These are phyloP conservation scores for Geosiphon pyriformis DNA, from an alignment of 192 early-diverging fungal species.

Conservation along the genomic window DNA sequence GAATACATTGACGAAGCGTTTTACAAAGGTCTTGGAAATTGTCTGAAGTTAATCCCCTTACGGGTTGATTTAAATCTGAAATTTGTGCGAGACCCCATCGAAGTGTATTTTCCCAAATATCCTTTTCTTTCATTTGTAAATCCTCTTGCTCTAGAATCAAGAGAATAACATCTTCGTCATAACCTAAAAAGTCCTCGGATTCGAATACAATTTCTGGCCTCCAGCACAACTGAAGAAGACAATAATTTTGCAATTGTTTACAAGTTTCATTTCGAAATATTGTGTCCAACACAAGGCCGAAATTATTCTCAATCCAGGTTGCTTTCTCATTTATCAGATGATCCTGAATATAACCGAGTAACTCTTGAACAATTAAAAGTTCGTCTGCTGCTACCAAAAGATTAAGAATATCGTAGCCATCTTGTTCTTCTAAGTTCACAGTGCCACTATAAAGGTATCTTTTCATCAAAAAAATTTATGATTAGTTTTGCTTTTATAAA, in stretches of 20 bases:
- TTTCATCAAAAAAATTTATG: background rate
- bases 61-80: background rate
- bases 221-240: slow-evolving; percentile 3
- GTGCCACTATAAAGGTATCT: slow-evolving; percentile 11
- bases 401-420: slow-evolving; percentile 11
- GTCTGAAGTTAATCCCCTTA: background rate
- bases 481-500: background rate
- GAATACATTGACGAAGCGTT: slow-evolving; percentile 11
- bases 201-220: background rate
- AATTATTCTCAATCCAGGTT: slow-evolving; percentile 11
- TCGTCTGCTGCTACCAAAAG: slow-evolving; percentile 14
- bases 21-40: slow-evolving; percentile 1
- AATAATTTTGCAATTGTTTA: background rate
- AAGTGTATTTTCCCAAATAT: slow-evolving; percentile 1
- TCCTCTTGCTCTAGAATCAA: background rate
- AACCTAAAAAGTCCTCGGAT: slow-evolving; percentile 5
- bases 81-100: slow-evolving; percentile 1
- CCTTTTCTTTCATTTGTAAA: slow-evolving; percentile 10
- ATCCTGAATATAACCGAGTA: slow-evolving; percentile 10
- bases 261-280: slow-evolving; percentile 3
- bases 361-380: slow-evolving; percentile 6
- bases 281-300: slow-evolving; percentile 8
- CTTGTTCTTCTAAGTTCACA: background rate
- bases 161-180: background rate
- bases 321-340: slow-evolving; percentile 8